Evolutionary conservation across 805 yeast species (phyloP).

Genomic region (Nakazawaea wyomingensis): DNA sequence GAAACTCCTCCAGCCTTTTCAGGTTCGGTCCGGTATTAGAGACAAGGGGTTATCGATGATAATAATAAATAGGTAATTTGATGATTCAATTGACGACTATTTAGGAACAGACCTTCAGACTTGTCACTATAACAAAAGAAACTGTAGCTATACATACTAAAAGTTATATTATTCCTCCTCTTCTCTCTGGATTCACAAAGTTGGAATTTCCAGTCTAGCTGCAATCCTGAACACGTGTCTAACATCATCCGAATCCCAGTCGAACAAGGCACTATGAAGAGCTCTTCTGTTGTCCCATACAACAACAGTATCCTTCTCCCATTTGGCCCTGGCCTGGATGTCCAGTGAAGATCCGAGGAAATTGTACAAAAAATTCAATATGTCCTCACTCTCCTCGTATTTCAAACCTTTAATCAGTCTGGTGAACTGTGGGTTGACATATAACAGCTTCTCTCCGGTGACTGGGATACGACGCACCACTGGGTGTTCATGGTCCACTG

Average conservation of each 20-base stretch:
- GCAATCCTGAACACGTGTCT: conserved; percentile 32
- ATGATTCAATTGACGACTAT: too few relatives aligned
- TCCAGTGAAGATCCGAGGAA: conserved; percentile 21
- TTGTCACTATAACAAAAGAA: too few relatives aligned
- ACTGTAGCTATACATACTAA: not conserved
- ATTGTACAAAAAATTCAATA: conserved; percentile 41
- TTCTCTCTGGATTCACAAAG: conserved; percentile 15
- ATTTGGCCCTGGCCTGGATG: conserved; percentile 44
- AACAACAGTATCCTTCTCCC: conserved; percentile 48
- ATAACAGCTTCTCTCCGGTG: conserved; percentile 40
- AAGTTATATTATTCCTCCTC: too few relatives aligned
- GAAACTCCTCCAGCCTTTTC: too few relatives aligned
- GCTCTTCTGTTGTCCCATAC: conserved; percentile 51
- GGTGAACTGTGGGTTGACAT: conserved; percentile 46
- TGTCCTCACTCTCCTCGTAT: conserved; percentile 53
- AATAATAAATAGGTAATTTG: too few relatives aligned
- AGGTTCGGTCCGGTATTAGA: too few relatives aligned
- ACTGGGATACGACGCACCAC: conserved; percentile 46
- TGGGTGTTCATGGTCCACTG: conserved; percentile 43
- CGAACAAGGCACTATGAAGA: conserved; percentile 45
- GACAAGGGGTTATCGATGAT: too few relatives aligned
- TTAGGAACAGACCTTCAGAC: too few relatives aligned
- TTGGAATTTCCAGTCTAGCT: conserved; percentile 38
- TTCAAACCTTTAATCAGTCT: conserved; percentile 59
- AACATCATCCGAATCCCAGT: conserved; percentile 36